Percentiles rank a stretch among this genome's conserved stretches.
Conservation (phyloP, 2,329 filamentous ascomycete genomes). For the Penicillium sp. region DNA sequence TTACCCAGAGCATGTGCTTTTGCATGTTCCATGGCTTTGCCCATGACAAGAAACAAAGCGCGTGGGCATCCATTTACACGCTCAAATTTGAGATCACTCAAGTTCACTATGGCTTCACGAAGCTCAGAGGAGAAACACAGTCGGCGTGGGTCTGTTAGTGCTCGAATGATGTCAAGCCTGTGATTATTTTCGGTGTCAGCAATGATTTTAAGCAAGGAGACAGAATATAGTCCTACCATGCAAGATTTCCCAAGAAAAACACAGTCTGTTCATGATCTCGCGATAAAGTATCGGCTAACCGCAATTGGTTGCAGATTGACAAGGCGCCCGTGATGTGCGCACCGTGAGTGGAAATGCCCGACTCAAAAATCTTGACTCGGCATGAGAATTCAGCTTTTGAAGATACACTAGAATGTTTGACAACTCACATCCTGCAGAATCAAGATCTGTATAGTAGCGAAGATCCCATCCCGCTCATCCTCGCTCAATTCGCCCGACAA, state of each 20-base stretch:
- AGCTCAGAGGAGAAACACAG: slow-evolving; percentile 32
- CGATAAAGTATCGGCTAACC: slow-evolving; percentile 24
- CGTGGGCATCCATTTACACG: slow-evolving; percentile 33
- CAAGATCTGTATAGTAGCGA: slow-evolving; percentile 34
- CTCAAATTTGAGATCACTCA: slow-evolving; percentile 29
- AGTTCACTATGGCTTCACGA: slow-evolving; percentile 25
- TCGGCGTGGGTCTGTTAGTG: slow-evolving; percentile 27
- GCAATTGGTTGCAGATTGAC: slow-evolving; percentile 33
- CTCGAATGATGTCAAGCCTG: slow-evolving; percentile 36
- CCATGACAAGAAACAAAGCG: slow-evolving; percentile 32
- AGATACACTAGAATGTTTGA: not conserved
- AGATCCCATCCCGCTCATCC: slow-evolving; percentile 30
- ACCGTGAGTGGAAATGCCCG: slow-evolving; percentile 33
- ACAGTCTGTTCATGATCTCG: slow-evolving; percentile 27
- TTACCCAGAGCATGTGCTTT: slow-evolving; percentile 26
- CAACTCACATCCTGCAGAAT: slow-evolving; percentile 33
- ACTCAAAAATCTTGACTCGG: slow-evolving; percentile 29
- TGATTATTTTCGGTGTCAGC: not conserved
- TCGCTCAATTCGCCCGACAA: slow-evolving; percentile 25
- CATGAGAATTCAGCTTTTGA: not conserved
- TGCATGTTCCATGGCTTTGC: slow-evolving; percentile 27
- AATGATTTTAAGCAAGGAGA: not conserved
- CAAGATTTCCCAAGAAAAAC: slow-evolving; percentile 33
- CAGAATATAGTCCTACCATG: slow-evolving; percentile 20
- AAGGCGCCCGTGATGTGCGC: slow-evolving; percentile 36